Base-by-base conservation (phyloP, 169 alveolate species). In the Plasmodium coatneyi region DNA sequence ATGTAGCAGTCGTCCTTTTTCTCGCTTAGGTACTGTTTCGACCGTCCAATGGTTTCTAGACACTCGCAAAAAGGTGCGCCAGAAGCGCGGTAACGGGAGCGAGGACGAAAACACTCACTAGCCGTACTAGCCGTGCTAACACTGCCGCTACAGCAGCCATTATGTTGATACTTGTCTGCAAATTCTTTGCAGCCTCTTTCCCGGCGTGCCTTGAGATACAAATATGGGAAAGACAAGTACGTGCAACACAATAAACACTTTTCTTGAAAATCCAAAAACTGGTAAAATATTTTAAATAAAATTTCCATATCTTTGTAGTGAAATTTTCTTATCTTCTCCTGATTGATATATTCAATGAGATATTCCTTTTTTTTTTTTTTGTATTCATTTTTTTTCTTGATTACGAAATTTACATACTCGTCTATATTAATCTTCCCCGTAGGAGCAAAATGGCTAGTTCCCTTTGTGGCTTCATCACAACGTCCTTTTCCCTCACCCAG, bases 341-440 rank as follows among this genome's bases (percentile, higher is more conserved):
- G 16, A 80, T 89, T 89, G 71, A 89, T 89, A 52, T 89, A 89
- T 70, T 89, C 90, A 80, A 89, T 89, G 72, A 66, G 49, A 34
- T 89, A 89, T 66, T 89, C 94, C 83, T 89, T 89, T 25, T 70
- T 89, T 81, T 89, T 89, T 80, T 89, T 80, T 46, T 78, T 80
- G 76, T 89, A 89, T 89, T 89, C 90, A 80, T 79, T 80, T 39
- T 80, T 89, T 89, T 89, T 89, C 41, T 78, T 78, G 28, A 19
- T 89, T 60, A 89, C 76, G 71, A 89, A 89, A 89, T 72, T 66
- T 60, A 70, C 82, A 89, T 89, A 89, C 39, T 54, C 94, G 22
- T 89, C 83, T 80, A 89, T 78, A 78, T 76, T 86, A 71, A 83
- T 71, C 54, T 70, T 49, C 19, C 41, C 34, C 4, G 1, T n/a